Percentiles rank a stretch among this genome's conserved stretches.
Conservation (phyloP, 192 early-diverging fungal genomes). For the Coemansia sp. region DNA sequence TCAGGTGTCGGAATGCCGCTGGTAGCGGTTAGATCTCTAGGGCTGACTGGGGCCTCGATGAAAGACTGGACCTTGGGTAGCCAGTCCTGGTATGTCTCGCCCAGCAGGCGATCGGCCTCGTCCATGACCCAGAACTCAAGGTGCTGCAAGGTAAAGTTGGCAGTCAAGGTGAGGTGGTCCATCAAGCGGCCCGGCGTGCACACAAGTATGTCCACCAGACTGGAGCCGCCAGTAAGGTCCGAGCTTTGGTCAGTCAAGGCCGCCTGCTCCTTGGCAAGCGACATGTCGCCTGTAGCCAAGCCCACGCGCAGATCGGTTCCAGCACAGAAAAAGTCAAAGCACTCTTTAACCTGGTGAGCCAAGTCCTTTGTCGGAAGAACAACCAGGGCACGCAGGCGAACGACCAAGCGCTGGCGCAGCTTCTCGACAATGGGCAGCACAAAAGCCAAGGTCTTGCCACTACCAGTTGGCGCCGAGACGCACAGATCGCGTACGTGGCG, state of each 20-base stretch:
- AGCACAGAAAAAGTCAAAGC: conserved; percentile 71
- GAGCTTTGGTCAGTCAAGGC: conserved; percentile 39
- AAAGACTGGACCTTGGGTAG: conserved; percentile 67
- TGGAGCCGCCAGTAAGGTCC: conserved; percentile 55
- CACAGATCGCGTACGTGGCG: conserved; percentile 84
- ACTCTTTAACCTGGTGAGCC: conserved; percentile 82
- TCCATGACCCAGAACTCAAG: conserved; percentile 90
- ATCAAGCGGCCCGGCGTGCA: conserved; percentile 93
- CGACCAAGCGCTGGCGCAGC: conserved; percentile 69
- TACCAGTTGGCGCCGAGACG: conserved; percentile 93
- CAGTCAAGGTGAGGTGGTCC: conserved; percentile 84
- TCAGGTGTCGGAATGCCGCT: conserved; percentile 10
- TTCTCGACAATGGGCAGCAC: conserved; percentile 90
- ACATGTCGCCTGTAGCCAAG: conserved; percentile 71
- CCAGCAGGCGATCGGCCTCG: conserved; percentile 93
- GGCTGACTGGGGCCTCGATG: conserved; percentile 22
- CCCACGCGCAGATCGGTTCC: conserved; percentile 78
- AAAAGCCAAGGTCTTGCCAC: conserved; percentile 95
- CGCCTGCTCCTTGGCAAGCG: conserved; percentile 71
- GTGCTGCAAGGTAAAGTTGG: conserved; percentile 87
- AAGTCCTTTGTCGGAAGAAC: conserved; percentile 94
- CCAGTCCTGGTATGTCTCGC: conserved; percentile 94
- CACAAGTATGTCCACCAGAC: conserved; percentile 84
- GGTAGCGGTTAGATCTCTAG: background rate
- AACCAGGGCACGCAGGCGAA: conserved; percentile 81